Evolutionary conservation across 1,139 yeast genomes (phyloP).

Genomic region (Pneumocystis wakefieldiae): DNA sequence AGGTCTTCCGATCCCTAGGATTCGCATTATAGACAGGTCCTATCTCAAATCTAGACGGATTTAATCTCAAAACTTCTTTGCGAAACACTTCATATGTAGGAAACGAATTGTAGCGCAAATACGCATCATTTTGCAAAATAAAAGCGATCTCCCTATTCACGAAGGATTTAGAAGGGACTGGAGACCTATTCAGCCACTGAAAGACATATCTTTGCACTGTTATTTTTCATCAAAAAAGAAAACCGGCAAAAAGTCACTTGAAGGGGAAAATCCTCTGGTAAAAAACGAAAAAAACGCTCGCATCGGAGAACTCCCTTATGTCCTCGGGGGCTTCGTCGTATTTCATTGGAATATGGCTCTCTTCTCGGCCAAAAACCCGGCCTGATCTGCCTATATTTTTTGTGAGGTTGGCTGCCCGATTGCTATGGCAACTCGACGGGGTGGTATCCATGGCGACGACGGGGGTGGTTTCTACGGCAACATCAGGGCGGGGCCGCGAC

Average conservation of each 20-base stretch:
- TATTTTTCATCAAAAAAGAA: background rate
- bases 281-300: slow-evolving; percentile 41
- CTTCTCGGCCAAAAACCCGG: background rate
- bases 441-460: too few species aligned
- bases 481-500: too few species aligned
- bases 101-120: slow-evolving; percentile 77
- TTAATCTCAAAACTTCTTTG: slow-evolving; percentile 49
- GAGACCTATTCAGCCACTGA: slow-evolving; percentile 82
- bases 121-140: slow-evolving; percentile 61
- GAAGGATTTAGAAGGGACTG: slow-evolving; percentile 46
- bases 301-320: background rate
- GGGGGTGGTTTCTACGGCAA: too few species aligned
- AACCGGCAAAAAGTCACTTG: slow-evolving; percentile 3
- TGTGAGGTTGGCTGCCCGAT: background rate
- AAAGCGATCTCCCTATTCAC: slow-evolving; percentile 88
- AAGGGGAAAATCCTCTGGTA: slow-evolving; percentile 45
- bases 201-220: slow-evolving; percentile 37
- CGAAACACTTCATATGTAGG: slow-evolving; percentile 56
- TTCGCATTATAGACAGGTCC: slow-evolving; percentile 85
- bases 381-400: too few species aligned
- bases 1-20: slow-evolving; percentile 66
- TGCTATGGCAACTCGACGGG: background rate
- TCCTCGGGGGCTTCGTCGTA: background rate
- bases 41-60: slow-evolving; percentile 85
- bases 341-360: background rate